These are phyloP conservation scores for Ensete ventricosum DNA, from an alignment of 176 grass and related monocot genomes.

Conservation along the genomic window DNA sequence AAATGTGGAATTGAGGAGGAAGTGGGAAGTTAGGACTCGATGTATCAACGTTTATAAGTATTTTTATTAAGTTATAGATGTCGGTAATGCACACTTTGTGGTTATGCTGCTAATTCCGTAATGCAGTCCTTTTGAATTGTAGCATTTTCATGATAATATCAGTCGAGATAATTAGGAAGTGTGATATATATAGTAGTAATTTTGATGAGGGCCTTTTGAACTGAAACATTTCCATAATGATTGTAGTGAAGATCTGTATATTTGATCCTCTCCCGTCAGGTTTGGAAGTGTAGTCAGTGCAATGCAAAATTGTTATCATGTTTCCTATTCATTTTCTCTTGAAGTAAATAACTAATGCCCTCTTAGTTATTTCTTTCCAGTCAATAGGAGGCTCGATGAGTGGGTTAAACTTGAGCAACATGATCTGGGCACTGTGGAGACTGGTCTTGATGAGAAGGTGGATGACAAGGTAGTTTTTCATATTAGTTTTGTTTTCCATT, in stretches of 20 bases:
- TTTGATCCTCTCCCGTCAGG: not conserved
- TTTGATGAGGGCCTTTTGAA: not conserved
- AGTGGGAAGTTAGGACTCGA: not conserved
- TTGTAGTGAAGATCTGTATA: not conserved
- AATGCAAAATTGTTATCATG: not conserved
- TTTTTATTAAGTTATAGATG: too few relatives aligned
- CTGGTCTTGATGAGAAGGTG: slow-evolving; percentile 88
- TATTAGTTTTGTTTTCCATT: not conserved
- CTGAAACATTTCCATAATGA: not conserved
- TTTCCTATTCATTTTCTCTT: not conserved
- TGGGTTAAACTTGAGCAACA: slow-evolving; percentile 99
- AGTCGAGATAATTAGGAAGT: too few relatives aligned
- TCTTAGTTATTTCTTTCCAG: slow-evolving; percentile 31
- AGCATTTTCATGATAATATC: too few relatives aligned
- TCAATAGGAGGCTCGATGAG: slow-evolving; percentile 92
- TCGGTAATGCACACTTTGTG: too few relatives aligned
- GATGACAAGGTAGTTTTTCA: slow-evolving; percentile 69
- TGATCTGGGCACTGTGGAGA: slow-evolving; percentile 83
- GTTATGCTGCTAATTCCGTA: too few relatives aligned
- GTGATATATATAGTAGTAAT: too few relatives aligned
- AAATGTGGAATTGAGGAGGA: not conserved
- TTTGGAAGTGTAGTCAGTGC: not conserved
- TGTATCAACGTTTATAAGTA: not conserved
- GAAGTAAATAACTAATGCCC: not conserved
- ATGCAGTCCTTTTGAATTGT: too few relatives aligned